Evolutionary conservation across 352 stramenopile genomes (phyloP).

Genomic region (Pythium scleroteichum): DNA sequence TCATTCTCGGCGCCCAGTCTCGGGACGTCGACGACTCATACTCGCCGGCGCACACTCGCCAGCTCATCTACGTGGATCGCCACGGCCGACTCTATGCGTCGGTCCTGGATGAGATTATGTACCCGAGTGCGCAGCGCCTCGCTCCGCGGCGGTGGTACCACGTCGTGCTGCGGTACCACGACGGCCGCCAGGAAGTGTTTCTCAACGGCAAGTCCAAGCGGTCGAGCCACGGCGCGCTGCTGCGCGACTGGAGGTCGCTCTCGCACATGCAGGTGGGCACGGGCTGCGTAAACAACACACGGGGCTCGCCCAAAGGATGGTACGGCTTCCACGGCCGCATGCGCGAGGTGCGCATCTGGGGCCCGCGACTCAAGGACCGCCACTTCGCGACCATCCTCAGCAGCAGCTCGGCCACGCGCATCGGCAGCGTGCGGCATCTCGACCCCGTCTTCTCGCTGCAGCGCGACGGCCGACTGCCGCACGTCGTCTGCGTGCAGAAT

Average conservation of each 20-base stretch:
- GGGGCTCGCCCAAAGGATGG: slow-evolving; percentile 37
- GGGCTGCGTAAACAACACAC: slow-evolving; percentile 34
- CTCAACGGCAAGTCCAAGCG: slow-evolving; percentile 21
- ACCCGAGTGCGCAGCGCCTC: slow-evolving; percentile 2
- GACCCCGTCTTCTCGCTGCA: slow-evolving; percentile 22
- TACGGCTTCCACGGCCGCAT: slow-evolving; percentile 48
- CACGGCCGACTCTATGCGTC: slow-evolving; percentile 17
- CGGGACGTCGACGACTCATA: slow-evolving; percentile 8
- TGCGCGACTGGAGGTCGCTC: slow-evolving; percentile 40
- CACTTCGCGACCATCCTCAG: slow-evolving; percentile 15
- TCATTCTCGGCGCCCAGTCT: slow-evolving; percentile 21
- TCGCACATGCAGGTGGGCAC: slow-evolving; percentile 43
- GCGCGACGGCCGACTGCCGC: slow-evolving; percentile 18
- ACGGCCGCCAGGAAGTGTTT: slow-evolving; percentile 23
- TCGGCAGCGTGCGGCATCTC: slow-evolving; percentile 1
- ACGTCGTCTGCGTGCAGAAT: slow-evolving; percentile 20
- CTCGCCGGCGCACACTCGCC: slow-evolving; percentile 5
- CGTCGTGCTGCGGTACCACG: slow-evolving; percentile 22
- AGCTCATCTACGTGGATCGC: slow-evolving; percentile 22
- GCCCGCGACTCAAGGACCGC: slow-evolving; percentile 19
- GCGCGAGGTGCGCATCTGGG: slow-evolving; percentile 36
- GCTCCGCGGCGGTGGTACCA: slow-evolving; percentile 16
- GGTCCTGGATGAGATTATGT: slow-evolving; percentile 23
- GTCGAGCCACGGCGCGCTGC: slow-evolving; percentile 20
- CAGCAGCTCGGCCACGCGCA: slow-evolving; percentile 3